These are phyloP conservation scores for Saturnispora quitensis DNA, from an alignment of 805 yeast species.

Conservation along the genomic window DNA sequence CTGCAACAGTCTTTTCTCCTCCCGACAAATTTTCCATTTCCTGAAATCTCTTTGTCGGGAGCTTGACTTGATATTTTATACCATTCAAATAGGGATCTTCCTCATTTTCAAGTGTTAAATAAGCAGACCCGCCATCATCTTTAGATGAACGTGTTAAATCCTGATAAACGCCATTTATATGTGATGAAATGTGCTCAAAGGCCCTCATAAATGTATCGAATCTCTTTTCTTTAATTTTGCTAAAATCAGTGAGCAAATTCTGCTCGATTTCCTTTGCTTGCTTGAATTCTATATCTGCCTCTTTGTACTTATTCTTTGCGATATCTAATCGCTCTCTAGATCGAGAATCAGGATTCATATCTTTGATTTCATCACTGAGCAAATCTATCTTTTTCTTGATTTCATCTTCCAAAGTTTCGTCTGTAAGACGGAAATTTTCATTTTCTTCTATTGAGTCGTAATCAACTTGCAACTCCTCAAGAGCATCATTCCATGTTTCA, in stretches of 20 bases:
- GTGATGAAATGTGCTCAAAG: slow-evolving; percentile 62
- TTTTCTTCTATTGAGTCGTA: slow-evolving; percentile 45
- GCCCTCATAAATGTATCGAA: slow-evolving; percentile 59
- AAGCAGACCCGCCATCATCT: slow-evolving; percentile 77
- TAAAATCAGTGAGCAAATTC: slow-evolving; percentile 44
- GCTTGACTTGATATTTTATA: slow-evolving; percentile 86
- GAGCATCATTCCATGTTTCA: slow-evolving; percentile 24
- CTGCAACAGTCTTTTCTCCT: slow-evolving; percentile 96
- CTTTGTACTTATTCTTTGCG: slow-evolving; percentile 50
- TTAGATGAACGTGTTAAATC: slow-evolving; percentile 77
- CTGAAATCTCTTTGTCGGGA: slow-evolving; percentile 87
- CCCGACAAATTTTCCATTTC: slow-evolving; percentile 92
- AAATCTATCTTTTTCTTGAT: slow-evolving; percentile 26
- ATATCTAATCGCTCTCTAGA: slow-evolving; percentile 71
- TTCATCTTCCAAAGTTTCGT: slow-evolving; percentile 24
- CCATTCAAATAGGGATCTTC: slow-evolving; percentile 86
- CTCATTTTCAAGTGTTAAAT: slow-evolving; percentile 74
- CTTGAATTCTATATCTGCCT: slow-evolving; percentile 56
- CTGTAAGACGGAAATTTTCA: slow-evolving; percentile 34
- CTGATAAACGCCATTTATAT: slow-evolving; percentile 71
- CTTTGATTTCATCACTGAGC: slow-evolving; percentile 30
- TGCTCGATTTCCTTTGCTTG: slow-evolving; percentile 53
- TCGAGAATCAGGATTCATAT: slow-evolving; percentile 69
- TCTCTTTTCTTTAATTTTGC: slow-evolving; percentile 50
- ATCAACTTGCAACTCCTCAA: slow-evolving; percentile 45